Evolutionary conservation across 2,329 filamentous ascomycete genomes (phyloP), one percentile per base, ranked within the genome.

Genomic region (Nemania sp.): DNA sequence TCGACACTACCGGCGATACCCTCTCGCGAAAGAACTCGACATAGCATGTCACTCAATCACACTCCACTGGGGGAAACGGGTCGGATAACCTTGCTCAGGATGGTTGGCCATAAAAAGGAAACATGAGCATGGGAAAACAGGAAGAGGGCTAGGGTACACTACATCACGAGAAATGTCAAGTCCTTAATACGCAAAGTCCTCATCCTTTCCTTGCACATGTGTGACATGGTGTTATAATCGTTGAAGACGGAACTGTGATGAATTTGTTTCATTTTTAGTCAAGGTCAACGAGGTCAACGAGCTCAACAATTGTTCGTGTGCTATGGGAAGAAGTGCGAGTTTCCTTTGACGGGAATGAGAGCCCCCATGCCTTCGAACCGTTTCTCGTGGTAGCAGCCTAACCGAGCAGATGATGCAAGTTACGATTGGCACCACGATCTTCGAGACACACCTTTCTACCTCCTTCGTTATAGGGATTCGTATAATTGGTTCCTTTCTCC

Each of bases 101-200:
- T 41, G 52, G 45, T 54, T 64, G 55, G 32, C 54, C 64, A 41
- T 35, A 24, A 62, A 57, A 66, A 54, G 35, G 64, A 53, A 64
- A 58, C 45, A 41, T 32, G 59, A 49, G 64, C 63, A 67, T 67
- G 45, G 60, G 59, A 62, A 66, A 62, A 26, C n/a, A 58, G 35
- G 43, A 45, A 54, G 60, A 63, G 64, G 67, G 60, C 52, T 63
- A 67, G 64, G 59, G 59, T 69, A 63, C 35, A 66, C 29, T n/a
- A 47, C 35, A 64, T 67, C 45, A 69, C 56, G 67, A 69, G 64
- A 63, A 69, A 69, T 67, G 55, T 58, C 60, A 38, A 69, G 51
- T 69, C 60, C 64, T 66, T 64, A 27, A 67, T 64, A 61, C 64
- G 22, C 20, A 49, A 52, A 15, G 22, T 56, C n/a, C 6, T 55